phyloP scores from a whole-genome alignment of 768 basidiomycete genomes.

The Naematelia encephala region DNA sequence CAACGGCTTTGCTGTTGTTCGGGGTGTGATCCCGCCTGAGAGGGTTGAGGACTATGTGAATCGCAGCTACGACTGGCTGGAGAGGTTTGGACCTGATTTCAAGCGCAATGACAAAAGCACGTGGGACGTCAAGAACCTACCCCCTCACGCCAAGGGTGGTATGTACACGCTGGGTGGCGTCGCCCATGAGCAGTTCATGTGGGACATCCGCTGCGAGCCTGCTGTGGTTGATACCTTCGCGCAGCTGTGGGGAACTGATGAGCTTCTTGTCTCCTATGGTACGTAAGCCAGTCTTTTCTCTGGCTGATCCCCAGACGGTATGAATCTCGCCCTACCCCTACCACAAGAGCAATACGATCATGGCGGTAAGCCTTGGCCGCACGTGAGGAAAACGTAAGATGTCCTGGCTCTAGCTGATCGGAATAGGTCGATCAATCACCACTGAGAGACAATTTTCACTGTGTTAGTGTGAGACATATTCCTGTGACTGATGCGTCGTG shows the following conservation, averaged over 20 bases:
- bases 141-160: constrained; percentile 18
- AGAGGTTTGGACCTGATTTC: constrained; percentile 35
- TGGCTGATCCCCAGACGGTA: constrained; percentile 5
- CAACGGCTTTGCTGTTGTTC: too few relatives aligned
- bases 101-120: constrained; percentile 41
- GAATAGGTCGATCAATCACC: too few relatives aligned
- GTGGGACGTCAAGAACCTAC: constrained; percentile 31
- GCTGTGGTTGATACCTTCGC: constrained; percentile 28
- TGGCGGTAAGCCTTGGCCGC: constrained; percentile 28
- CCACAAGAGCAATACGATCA: constrained; percentile 16
- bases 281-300: constrained; percentile 5
- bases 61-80: constrained; percentile 33
- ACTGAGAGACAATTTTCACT: too few relatives aligned
- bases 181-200: constrained; percentile 20
- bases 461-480: too few relatives aligned
- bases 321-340: constrained; percentile 21
- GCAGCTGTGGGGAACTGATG: constrained; percentile 31
- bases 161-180: constrained; percentile 8
- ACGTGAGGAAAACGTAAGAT: too few relatives aligned
- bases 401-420: too few relatives aligned
- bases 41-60: constrained; percentile 30
- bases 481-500: too few relatives aligned
- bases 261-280: constrained; percentile 30
- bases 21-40: constrained; percentile 23
- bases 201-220: constrained; percentile 23